phyloP scores from a whole-genome alignment of 2,329 filamentous ascomycete species.

The Colletotrichum kahawae region DNA sequence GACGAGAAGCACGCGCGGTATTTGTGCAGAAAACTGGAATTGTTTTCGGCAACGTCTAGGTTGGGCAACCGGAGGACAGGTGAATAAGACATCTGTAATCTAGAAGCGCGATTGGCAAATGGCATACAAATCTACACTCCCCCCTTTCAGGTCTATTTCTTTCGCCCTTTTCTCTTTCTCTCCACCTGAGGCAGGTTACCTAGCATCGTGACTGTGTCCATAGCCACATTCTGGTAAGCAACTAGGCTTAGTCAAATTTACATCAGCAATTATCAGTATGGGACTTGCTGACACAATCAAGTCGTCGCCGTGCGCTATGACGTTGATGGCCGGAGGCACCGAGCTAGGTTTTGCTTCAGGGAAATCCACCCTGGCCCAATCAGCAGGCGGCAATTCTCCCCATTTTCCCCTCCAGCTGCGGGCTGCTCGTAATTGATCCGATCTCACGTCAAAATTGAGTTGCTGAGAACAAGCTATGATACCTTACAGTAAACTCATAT shows the following conservation, averaged over 20 bases:
- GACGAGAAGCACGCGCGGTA: neutral
- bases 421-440: neutral
- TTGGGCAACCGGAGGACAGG: neutral
- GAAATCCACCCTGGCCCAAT: neutral
- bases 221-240: conserved; percentile 18
- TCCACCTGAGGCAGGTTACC: neutral
- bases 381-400: neutral
- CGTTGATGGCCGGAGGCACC: neutral
- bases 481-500: neutral
- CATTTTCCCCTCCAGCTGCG: neutral
- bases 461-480: neutral
- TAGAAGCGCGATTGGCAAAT: neutral
- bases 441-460: neutral
- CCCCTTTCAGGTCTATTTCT: neutral
- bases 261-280: conserved; percentile 27
- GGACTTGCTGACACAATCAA: neutral
- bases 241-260: conserved; percentile 31
- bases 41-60: neutral
- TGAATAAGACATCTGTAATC: neutral
- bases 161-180: neutral
- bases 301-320: neutral
- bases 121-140: neutral
- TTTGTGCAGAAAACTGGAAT: neutral
- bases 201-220: neutral
- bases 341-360: neutral